Conservation (phyloP, 805 yeast species). For the Metschnikowia continentalis region DNA sequence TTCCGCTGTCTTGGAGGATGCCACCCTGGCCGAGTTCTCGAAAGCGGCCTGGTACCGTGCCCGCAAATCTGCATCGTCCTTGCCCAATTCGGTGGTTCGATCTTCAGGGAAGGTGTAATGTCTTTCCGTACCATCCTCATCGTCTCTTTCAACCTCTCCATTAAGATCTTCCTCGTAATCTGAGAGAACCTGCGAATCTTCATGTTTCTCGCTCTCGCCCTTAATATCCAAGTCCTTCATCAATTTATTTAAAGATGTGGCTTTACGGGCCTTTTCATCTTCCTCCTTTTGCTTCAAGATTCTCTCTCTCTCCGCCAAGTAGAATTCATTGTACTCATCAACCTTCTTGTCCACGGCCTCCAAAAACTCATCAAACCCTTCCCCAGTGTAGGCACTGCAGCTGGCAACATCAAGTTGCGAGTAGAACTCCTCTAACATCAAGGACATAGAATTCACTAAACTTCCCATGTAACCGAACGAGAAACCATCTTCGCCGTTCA, state of each 20-base stretch:
- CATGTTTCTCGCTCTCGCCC: conserved; percentile 21
- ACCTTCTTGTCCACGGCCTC: conserved; percentile 81
- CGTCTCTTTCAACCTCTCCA: conserved; percentile 47
- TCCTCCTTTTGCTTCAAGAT: conserved; percentile 72
- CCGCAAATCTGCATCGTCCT: conserved; percentile 51
- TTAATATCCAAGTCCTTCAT: conserved; percentile 84
- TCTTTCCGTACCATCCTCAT: conserved; percentile 43
- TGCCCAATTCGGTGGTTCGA: conserved; percentile 54
- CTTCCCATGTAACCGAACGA: conserved; percentile 92
- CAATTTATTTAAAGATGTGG: conserved; percentile 62
- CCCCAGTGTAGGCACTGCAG: conserved; percentile 92
- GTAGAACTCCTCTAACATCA: conserved; percentile 94
- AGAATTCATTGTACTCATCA: conserved; percentile 79
- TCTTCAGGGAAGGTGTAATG: conserved; percentile 72
- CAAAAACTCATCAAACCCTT: conserved; percentile 88
- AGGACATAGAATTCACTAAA: conserved; percentile 87
- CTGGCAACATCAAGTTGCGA: conserved; percentile 87
- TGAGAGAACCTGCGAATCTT: conserved; percentile 47
- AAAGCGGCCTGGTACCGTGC: conserved; percentile 71
- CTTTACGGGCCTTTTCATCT: conserved; percentile 67
- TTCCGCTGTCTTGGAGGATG: conserved; percentile 66
- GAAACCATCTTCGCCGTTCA: conserved; percentile 54
- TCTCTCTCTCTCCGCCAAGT: conserved; percentile 81
- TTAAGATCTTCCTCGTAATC: conserved; percentile 45
- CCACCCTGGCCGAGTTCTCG: conserved; percentile 55